Evolutionary conservation across 176 grass and related monocot species (phyloP).

Genomic region (Paspalum notatum): DNA sequence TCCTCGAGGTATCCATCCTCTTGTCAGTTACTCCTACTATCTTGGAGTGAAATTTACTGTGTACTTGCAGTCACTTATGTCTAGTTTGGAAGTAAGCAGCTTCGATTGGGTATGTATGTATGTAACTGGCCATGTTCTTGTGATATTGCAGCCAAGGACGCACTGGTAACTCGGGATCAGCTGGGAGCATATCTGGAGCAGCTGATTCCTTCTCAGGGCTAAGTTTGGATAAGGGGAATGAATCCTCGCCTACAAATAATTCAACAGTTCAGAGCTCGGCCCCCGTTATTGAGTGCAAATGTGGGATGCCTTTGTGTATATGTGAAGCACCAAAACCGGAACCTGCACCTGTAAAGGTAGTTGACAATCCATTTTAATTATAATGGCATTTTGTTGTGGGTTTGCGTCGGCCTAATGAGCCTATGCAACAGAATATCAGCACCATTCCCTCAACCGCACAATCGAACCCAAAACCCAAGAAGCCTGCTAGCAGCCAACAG

Average conservation of each 20-base stretch:
- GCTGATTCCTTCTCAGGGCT: constrained; percentile 75
- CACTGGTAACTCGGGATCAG: constrained; percentile 27
- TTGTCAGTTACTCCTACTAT: not conserved
- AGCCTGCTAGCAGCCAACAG: constrained; percentile 60
- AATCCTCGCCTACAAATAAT: constrained; percentile 35
- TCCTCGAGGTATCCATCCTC: constrained; percentile 60
- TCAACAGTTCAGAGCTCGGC: constrained; percentile 30
- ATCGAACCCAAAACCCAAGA: constrained; percentile 71
- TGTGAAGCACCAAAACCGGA: constrained; percentile 81
- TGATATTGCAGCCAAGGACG: constrained; percentile 54
- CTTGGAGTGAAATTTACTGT: not conserved
- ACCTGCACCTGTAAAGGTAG: constrained; percentile 62
- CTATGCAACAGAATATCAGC: constrained; percentile 52
- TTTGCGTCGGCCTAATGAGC: not conserved
- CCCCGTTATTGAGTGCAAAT: constrained; percentile 73
- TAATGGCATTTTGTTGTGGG: not conserved
- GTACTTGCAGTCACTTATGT: not conserved
- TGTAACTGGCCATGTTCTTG: constrained; percentile 11
- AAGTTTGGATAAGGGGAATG: constrained; percentile 57
- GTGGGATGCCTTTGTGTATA: constrained; percentile 99
- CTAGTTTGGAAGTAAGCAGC: not conserved
- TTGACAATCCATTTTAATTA: not conserved
- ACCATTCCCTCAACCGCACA: constrained; percentile 40
- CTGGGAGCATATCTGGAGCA: constrained; percentile 33
- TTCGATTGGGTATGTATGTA: constrained; percentile 5